Conservation (phyloP, 2,329 filamentous ascomycete species). For the Pyrenochaeta sp. region DNA sequence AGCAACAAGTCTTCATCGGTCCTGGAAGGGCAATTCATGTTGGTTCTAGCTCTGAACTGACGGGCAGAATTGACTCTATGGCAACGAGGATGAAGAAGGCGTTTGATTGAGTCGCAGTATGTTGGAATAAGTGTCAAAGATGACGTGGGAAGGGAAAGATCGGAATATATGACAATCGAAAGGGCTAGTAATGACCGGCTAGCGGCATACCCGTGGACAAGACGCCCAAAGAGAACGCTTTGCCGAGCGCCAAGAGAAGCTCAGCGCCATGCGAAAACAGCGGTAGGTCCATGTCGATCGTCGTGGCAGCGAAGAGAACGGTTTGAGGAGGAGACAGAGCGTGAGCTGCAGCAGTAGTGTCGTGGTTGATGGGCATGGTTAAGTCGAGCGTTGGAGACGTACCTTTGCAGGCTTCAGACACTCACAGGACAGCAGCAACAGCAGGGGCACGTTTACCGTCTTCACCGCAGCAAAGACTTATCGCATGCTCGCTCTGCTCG, state of each 20-base stretch:
- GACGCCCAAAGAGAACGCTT: constrained; percentile 20
- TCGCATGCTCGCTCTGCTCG: too few species aligned
- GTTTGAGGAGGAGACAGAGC: too few species aligned
- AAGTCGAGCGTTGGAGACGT: too few species aligned
- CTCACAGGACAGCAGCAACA: too few species aligned
- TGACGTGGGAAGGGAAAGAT: constrained; percentile 21
- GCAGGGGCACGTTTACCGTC: too few species aligned
- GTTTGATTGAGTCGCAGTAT: not conserved
- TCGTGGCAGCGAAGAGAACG: not conserved
- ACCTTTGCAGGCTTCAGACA: too few species aligned
- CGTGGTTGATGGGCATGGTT: too few species aligned
- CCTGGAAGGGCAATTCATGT: constrained; percentile 43
- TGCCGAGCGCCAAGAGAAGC: constrained; percentile 25
- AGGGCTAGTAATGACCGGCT: constrained; percentile 19
- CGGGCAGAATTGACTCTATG: too few species aligned
- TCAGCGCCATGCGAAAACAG: constrained; percentile 17
- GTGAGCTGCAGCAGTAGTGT: too few species aligned
- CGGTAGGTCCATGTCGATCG: not conserved
- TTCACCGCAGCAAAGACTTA: too few species aligned
- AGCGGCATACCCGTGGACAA: constrained; percentile 24
- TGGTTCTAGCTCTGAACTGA: constrained; percentile 3
- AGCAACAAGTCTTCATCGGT: constrained; percentile 34
- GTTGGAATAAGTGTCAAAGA: constrained; percentile 12
- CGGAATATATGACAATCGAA: constrained; percentile 23
- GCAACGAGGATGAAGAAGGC: too few species aligned